phyloP scores from a whole-genome alignment of 108 stramenopile species.

The Cyclotella atomus region DNA sequence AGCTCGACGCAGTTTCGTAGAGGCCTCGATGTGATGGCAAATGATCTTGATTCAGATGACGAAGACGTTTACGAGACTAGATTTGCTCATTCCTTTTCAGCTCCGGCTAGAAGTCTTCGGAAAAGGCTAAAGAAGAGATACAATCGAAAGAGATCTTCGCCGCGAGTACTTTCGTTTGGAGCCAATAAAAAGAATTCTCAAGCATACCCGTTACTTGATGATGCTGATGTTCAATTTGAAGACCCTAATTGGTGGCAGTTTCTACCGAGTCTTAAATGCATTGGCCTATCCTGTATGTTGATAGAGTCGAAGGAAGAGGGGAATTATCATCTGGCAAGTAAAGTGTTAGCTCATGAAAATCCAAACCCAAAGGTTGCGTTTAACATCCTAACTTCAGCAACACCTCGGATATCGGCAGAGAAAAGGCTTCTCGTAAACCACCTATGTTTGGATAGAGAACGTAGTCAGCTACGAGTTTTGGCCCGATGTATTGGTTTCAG shows the following conservation, averaged over 20 bases:
- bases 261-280: conserved; percentile 86
- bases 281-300: conserved; percentile 79
- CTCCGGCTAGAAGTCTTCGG: conserved; percentile 29
- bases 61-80: conserved; percentile 30
- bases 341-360: not conserved
- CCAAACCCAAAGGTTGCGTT: conserved; percentile 34
- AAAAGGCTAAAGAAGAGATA: conserved; percentile 26
- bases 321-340: no score
- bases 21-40: conserved; percentile 1
- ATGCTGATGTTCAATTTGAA: conserved; percentile 88
- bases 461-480: conserved; percentile 63
- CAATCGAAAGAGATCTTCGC: conserved; percentile 15
- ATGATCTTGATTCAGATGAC: conserved; percentile 39
- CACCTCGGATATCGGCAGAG: conserved; percentile 29
- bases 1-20: conserved; percentile 1
- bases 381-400: no score
- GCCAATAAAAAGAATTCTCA: not conserved
- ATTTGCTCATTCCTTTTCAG: conserved; percentile 38
- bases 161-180: not conserved
- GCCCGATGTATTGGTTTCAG: conserved; percentile 83
- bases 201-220: not conserved
- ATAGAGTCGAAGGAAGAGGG: no score
- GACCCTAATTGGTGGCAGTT: conserved; percentile 91
- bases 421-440: conserved; percentile 40
- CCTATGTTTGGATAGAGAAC: conserved; percentile 58